Evolutionary conservation across 1,284 basidiomycete species (phyloP).

Genomic region (Ganoderma multipileum): DNA sequence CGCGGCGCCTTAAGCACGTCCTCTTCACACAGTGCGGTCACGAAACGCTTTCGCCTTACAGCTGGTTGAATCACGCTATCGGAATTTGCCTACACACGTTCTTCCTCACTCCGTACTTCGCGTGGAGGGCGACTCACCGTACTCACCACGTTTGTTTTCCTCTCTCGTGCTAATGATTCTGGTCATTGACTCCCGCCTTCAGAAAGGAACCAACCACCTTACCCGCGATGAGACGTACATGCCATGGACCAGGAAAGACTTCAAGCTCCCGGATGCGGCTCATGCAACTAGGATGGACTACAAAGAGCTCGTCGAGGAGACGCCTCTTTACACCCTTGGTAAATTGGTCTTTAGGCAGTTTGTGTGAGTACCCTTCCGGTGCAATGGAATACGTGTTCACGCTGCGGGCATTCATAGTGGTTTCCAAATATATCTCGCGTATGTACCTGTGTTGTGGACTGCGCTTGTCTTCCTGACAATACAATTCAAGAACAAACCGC

Average conservation of each 20-base stretch:
- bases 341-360: constrained; percentile 60
- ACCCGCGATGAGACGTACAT: constrained; percentile 46
- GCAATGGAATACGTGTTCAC: too few relatives aligned
- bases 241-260: constrained; percentile 39
- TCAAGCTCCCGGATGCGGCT: constrained; percentile 40
- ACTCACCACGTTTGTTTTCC: constrained; percentile 41
- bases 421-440: constrained; percentile 46
- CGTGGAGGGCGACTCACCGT: constrained; percentile 59
- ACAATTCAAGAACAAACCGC: constrained; percentile 37
- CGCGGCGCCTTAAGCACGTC: background rate
- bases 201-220: constrained; percentile 44
- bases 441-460: background rate
- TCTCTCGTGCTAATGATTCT: background rate
- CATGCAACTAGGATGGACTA: constrained; percentile 42
- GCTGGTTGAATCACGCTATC: constrained; percentile 37
- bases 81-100: constrained; percentile 45
- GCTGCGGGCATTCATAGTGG: constrained; percentile 32
- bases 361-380: constrained; percentile 35
- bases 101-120: constrained; percentile 56
- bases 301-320: constrained; percentile 51
- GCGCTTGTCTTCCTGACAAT: background rate
- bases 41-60: constrained; percentile 35
- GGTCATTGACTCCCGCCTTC: background rate
- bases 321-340: constrained; percentile 62
- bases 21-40: constrained; percentile 39